Evolutionary conservation across 2,329 filamentous ascomycete genomes (phyloP).

Genomic region (Celoporthe dispersa): DNA sequence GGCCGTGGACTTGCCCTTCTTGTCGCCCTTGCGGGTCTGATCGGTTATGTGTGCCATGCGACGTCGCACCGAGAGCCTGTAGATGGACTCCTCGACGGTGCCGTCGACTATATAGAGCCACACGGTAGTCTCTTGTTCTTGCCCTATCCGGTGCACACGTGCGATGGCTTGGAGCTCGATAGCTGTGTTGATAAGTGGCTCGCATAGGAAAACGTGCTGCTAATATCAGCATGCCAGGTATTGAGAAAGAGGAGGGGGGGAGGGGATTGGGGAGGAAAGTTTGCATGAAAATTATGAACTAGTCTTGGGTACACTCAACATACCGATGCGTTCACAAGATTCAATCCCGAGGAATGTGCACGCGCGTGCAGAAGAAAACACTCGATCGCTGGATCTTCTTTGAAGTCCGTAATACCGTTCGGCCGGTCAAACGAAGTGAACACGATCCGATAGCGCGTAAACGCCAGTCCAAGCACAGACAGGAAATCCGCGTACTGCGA

Average conservation of each 20-base stretch:
- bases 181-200: constrained; percentile 90
- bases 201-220: constrained; percentile 85
- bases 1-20: constrained; percentile 36
- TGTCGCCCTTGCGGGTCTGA: constrained; percentile 39
- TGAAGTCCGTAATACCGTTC: constrained; percentile 76
- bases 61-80: constrained; percentile 80
- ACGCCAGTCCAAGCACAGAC: constrained; percentile 70
- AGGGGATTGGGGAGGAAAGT: too few species aligned
- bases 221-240: neutral
- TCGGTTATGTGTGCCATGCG: constrained; percentile 71
- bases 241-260: neutral
- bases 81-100: constrained; percentile 90
- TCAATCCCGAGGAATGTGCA: constrained; percentile 85
- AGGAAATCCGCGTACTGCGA: constrained; percentile 85
- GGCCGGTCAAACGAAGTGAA: constrained; percentile 71
- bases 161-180: constrained; percentile 95
- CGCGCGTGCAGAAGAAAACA: constrained; percentile 90
- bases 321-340: constrained; percentile 81
- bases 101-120: constrained; percentile 94
- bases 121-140: constrained; percentile 84
- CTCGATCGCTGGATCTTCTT: constrained; percentile 72
- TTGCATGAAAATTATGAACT: too few species aligned
- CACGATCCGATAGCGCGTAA: constrained; percentile 73
- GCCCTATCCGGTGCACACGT: constrained; percentile 92
- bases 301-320: neutral